Evolutionary conservation across 345 rosid species (phyloP).

Genomic region (Hibiscus mutabilis): DNA sequence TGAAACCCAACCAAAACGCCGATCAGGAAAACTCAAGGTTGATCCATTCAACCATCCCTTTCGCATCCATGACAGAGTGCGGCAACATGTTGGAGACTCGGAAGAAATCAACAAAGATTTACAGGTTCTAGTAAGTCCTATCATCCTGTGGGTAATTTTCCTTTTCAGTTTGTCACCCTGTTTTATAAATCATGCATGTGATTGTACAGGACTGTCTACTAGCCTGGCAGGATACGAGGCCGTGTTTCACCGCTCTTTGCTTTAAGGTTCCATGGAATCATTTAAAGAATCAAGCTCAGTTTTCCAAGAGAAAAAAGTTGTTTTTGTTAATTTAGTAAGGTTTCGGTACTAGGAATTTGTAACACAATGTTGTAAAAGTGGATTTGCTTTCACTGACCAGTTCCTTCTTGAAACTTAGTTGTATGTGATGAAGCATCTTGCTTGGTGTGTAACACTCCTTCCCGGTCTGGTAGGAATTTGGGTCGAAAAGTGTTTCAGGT

Average conservation of each 20-base stretch:
- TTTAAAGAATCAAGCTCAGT: not conserved
- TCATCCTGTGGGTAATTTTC: not conserved
- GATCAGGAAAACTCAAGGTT: constrained; percentile 27
- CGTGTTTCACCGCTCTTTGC: not conserved
- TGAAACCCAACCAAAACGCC: constrained; percentile 22
- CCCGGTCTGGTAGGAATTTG: too few relatives aligned
- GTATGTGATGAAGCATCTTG: too few relatives aligned
- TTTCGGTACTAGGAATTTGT: not conserved
- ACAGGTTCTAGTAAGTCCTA: constrained; percentile 23
- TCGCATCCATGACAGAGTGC: constrained; percentile 14
- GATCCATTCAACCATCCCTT: constrained; percentile 30
- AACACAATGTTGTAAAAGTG: not conserved
- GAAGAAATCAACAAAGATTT: constrained; percentile 27
- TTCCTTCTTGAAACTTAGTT: not conserved
- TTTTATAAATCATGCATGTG: not conserved
- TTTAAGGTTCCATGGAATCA: not conserved
- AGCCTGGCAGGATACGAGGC: not conserved
- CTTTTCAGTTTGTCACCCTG: not conserved
- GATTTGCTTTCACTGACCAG: not conserved
- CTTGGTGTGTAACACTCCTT: too few relatives aligned
- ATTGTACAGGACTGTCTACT: not conserved
- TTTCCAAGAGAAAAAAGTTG: not conserved
- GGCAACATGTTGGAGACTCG: constrained; percentile 22
- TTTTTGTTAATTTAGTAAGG: not conserved
- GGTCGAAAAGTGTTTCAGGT: too few relatives aligned